Evolutionary conservation across 148 eudicot species (phyloP).

Genomic region (Talinum fruticosum): DNA sequence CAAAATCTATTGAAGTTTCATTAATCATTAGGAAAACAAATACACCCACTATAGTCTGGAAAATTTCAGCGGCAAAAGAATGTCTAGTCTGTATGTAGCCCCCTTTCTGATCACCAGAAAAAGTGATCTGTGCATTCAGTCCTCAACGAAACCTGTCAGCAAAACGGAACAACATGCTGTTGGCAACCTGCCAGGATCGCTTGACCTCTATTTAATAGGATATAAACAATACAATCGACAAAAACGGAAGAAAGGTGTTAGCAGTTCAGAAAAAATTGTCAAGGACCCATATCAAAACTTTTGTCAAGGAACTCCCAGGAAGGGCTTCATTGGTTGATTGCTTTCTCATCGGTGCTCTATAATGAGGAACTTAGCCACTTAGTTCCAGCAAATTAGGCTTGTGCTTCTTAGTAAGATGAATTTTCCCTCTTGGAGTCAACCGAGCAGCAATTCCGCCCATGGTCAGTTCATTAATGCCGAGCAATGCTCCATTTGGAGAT

Average conservation of each 20-base stretch:
- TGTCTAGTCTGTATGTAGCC: background rate
- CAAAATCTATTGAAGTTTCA: background rate
- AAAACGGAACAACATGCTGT: constrained; percentile 17
- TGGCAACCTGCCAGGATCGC: constrained; percentile 5
- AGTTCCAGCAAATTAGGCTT: constrained; percentile 13
- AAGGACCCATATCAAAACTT: background rate
- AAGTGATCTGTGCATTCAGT: constrained; percentile 19
- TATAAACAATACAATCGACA: constrained; percentile 7
- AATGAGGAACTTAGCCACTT: background rate
- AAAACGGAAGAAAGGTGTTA: constrained; percentile 6
- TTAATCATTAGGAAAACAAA: background rate
- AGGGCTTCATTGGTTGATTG: constrained; percentile 9
- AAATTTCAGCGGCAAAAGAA: background rate
- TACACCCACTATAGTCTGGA: background rate
- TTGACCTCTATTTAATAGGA: constrained; percentile 16
- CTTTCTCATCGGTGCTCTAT: constrained; percentile 4
- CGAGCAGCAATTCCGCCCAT: background rate
- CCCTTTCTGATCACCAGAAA: constrained; percentile 23
- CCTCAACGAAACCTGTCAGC: constrained; percentile 10
- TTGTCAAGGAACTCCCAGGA: constrained; percentile 8
- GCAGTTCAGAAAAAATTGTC: constrained; percentile 10
- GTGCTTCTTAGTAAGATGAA: constrained; percentile 4
- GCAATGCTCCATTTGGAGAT: background rate
- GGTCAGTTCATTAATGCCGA: background rate
- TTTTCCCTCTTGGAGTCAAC: background rate